Evolutionary conservation across 2,329 filamentous ascomycete species (phyloP).

Genomic region (Aspergillus tamarii): DNA sequence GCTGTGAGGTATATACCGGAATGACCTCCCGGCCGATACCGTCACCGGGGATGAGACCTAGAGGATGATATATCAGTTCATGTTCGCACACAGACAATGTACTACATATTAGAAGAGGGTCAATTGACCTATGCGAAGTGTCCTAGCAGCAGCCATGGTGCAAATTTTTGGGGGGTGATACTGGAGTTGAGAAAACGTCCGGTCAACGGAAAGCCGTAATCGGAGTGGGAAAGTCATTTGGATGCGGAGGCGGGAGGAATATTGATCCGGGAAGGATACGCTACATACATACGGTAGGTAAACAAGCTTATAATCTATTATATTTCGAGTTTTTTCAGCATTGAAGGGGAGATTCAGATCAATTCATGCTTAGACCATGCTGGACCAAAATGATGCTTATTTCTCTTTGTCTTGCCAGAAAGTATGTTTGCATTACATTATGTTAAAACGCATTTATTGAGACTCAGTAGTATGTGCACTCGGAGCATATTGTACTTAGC

Average conservation of each 20-base stretch:
- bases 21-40: slow-evolving; percentile 99
- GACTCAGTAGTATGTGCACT: not conserved
- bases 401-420: not conserved
- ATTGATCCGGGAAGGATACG: not conserved
- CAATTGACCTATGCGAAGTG: slow-evolving; percentile 68
- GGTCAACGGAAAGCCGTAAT: slow-evolving; percentile 28
- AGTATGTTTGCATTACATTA: not conserved
- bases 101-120: not conserved
- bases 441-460: not conserved
- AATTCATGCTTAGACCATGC: not conserved
- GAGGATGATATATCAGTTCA: slow-evolving; percentile 21
- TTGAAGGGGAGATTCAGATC: not conserved
- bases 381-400: not conserved
- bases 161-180: slow-evolving; percentile 10
- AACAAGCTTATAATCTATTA: too few species aligned
- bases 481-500: not conserved
- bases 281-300: too few species aligned
- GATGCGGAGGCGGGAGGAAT: slow-evolving; percentile 17
- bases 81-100: not conserved
- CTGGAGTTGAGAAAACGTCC: slow-evolving; percentile 14
- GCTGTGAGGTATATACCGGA: slow-evolving; percentile 57
- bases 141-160: slow-evolving; percentile 58
- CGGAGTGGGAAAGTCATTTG: slow-evolving; percentile 31
- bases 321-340: not conserved
- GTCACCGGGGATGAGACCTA: slow-evolving; percentile 95